phyloP scores from a whole-genome alignment of 2,329 filamentous ascomycete species.

The Ceratocystis cubensis region DNA sequence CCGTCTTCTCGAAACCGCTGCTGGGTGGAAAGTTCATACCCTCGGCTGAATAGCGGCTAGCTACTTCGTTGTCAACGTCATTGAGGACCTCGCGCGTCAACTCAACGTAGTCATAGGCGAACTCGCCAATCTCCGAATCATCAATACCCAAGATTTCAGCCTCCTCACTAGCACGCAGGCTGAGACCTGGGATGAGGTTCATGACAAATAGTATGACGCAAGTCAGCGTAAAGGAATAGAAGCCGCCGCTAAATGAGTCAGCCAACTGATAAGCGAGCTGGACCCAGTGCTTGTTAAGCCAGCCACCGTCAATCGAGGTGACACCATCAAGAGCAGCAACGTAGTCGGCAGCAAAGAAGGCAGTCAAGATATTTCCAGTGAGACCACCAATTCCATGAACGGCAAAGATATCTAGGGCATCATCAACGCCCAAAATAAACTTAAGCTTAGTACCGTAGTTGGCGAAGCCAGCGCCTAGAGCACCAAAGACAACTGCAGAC shows the following conservation, averaged over 20 bases:
- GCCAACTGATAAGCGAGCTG: constrained; percentile 76
- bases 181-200: constrained; percentile 64
- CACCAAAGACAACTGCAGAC: constrained; percentile 68
- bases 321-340: constrained; percentile 68
- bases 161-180: constrained; percentile 61
- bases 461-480: constrained; percentile 62
- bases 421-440: constrained; percentile 67
- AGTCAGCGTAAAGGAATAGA: constrained; percentile 67
- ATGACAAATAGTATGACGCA: constrained; percentile 69
- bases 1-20: constrained; percentile 32
- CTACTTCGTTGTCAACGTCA: constrained; percentile 35
- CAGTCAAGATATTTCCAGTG: constrained; percentile 67
- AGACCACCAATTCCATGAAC: constrained; percentile 68
- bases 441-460: constrained; percentile 90
- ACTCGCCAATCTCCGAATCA: constrained; percentile 83
- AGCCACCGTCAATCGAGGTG: constrained; percentile 58
- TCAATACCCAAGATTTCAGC: constrained; percentile 77
- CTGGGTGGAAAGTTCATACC: constrained; percentile 30
- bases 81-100: constrained; percentile 48
- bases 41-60: constrained; percentile 35
- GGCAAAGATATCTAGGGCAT: constrained; percentile 79
- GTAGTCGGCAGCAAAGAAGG: constrained; percentile 72
- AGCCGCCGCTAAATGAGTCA: constrained; percentile 62
- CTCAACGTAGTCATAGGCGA: constrained; percentile 91
- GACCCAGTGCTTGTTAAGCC: constrained; percentile 72